These are phyloP conservation scores for Eurotiales sp. DNA, from an alignment of 2,329 filamentous ascomycete species.

Conservation along the genomic window DNA sequence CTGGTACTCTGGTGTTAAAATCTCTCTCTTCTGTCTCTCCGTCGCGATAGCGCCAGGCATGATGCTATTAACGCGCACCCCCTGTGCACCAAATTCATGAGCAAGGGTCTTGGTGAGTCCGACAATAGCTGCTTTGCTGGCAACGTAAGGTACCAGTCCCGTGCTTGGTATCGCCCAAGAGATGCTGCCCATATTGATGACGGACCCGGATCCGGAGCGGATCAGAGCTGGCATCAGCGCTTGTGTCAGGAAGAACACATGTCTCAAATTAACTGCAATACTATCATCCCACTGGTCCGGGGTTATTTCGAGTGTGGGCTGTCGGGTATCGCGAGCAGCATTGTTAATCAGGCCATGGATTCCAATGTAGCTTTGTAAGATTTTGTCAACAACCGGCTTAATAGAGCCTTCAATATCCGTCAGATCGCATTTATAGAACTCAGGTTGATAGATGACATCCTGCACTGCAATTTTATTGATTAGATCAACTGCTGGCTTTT, in stretches of 20 bases:
- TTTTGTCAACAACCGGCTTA: slow-evolving; percentile 28
- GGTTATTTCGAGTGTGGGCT: slow-evolving; percentile 30
- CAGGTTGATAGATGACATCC: slow-evolving; percentile 22
- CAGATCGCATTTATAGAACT: slow-evolving; percentile 44
- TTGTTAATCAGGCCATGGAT: slow-evolving; percentile 39
- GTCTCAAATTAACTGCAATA: slow-evolving; percentile 45
- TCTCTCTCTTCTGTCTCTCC: slow-evolving; percentile 41
- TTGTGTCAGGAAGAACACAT: slow-evolving; percentile 44
- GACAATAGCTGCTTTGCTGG: slow-evolving; percentile 39
- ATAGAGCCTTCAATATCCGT: slow-evolving; percentile 28
- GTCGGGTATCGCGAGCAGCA: slow-evolving; percentile 22
- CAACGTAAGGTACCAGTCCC: slow-evolving; percentile 32
- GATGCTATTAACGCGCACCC: slow-evolving; percentile 47
- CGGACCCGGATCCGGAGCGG: slow-evolving; percentile 24
- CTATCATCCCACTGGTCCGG: slow-evolving; percentile 42
- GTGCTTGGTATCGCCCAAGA: slow-evolving; percentile 35
- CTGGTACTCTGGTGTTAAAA: slow-evolving; percentile 41
- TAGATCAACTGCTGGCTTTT: slow-evolving; percentile 17
- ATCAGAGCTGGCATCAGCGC: slow-evolving; percentile 36
- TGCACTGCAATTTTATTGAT: slow-evolving; percentile 19
- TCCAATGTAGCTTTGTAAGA: slow-evolving; percentile 23
- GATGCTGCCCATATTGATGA: slow-evolving; percentile 42
- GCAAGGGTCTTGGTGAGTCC: slow-evolving; percentile 39
- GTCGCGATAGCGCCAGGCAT: slow-evolving; percentile 50
- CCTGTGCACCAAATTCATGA: slow-evolving; percentile 35